Evolutionary conservation across 768 basidiomycete genomes (phyloP).

Genomic region (Podaxis sp.): DNA sequence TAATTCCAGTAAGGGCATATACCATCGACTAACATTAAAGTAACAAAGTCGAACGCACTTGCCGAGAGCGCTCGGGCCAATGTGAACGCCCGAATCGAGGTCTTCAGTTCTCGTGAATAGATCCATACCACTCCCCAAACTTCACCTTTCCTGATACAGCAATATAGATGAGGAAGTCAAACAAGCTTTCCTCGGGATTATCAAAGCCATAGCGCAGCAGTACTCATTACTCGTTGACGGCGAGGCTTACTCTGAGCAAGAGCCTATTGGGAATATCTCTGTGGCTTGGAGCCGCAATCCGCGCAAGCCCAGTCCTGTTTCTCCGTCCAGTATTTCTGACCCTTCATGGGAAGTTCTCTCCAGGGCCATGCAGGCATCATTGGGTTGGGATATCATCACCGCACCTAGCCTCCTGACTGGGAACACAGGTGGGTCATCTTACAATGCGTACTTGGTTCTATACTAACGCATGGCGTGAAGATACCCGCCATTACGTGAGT

Average conservation of each 20-base stretch:
- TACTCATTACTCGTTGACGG: conserved; percentile 26
- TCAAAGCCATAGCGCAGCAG: conserved; percentile 25
- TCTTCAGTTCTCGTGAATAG: conserved; percentile 27
- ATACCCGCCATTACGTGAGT: conserved; percentile 31
- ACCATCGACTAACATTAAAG: background rate
- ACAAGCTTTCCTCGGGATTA: conserved; percentile 8
- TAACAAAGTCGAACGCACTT: conserved; percentile 26
- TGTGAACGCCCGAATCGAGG: conserved; percentile 28
- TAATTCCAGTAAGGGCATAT: background rate
- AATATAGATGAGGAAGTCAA: conserved; percentile 12
- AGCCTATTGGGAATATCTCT: conserved; percentile 28
- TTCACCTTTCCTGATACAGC: background rate
- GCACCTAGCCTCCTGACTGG: conserved; percentile 32
- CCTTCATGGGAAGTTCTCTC: conserved; percentile 27
- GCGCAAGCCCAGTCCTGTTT: conserved; percentile 27
- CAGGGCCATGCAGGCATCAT: conserved; percentile 27
- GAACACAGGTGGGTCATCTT: conserved; percentile 25
- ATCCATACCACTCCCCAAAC: background rate
- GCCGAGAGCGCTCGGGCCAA: conserved; percentile 27
- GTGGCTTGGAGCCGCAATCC: conserved; percentile 16
- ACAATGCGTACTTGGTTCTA: background rate
- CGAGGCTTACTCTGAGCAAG: conserved; percentile 18
- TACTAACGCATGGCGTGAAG: background rate
- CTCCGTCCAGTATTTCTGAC: conserved; percentile 22
- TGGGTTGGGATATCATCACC: conserved; percentile 25